phyloP scores from a whole-genome alignment of 2,329 filamentous ascomycete species.

The Seiridium cupressi region DNA sequence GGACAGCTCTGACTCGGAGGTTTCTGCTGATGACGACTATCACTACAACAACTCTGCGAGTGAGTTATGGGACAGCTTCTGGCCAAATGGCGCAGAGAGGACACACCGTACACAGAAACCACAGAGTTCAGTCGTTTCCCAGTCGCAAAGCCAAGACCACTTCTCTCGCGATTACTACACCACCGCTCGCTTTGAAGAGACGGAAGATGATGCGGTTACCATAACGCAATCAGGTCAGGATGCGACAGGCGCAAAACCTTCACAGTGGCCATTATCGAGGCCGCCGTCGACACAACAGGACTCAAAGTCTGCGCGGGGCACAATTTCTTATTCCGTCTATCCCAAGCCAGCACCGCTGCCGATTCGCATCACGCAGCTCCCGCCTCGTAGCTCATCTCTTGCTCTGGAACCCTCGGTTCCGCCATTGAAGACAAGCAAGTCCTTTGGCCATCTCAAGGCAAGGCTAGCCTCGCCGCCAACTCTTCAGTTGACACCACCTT shows the following conservation, averaged over 20 bases:
- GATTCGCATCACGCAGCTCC: conserved; percentile 22
- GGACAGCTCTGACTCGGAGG: conserved; percentile 51
- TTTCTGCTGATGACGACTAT: conserved; percentile 49
- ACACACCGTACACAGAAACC: conserved; percentile 1
- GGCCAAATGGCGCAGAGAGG: conserved; percentile 26
- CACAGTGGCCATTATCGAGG: conserved; percentile 9
- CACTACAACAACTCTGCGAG: conserved; percentile 43
- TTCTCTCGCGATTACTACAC: conserved; percentile 14
- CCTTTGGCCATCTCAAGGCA: conserved; percentile 16
- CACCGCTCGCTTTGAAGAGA: conserved; percentile 7
- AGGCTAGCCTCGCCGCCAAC: not conserved
- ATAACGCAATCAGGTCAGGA: conserved; percentile 13
- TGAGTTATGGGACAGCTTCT: conserved; percentile 53
- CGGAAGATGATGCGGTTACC: conserved; percentile 23
- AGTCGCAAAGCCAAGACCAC: conserved; percentile 11
- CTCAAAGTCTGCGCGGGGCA: conserved; percentile 11
- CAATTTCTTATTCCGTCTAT: conserved; percentile 38
- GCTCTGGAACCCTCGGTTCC: conserved; percentile 13
- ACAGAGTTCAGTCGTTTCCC: not conserved
- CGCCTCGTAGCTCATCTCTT: conserved; percentile 31
- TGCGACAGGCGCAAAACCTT: conserved; percentile 8
- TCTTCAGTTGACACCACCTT: not conserved
- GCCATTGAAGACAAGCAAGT: conserved; percentile 20
- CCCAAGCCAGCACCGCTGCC: conserved; percentile 29
- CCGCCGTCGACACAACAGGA: conserved; percentile 10